Conservation (phyloP, 495 filamentous ascomycete species). For the Echria macrotheca region DNA sequence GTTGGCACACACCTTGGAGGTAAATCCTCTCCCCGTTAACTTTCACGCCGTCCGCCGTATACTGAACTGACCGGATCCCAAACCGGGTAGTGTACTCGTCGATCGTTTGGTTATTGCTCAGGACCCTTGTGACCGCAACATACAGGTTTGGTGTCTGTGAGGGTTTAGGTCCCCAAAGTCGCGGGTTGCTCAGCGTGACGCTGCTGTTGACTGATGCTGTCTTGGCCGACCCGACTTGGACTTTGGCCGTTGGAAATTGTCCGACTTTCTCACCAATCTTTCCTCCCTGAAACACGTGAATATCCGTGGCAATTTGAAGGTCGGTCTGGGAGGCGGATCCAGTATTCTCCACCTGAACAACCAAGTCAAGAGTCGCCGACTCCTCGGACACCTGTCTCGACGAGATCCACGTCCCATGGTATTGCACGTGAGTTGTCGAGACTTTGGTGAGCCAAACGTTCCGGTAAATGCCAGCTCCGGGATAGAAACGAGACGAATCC, state of each 20-base stretch:
- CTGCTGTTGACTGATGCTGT: slow-evolving; percentile 31
- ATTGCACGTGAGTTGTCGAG: slow-evolving; percentile 36
- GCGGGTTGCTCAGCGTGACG: slow-evolving; percentile 30
- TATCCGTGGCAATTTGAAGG: slow-evolving; percentile 26
- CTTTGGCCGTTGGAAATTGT: slow-evolving; percentile 17
- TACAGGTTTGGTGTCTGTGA: slow-evolving; percentile 41
- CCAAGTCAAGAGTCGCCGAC: slow-evolving; percentile 36
- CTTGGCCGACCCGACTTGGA: slow-evolving; percentile 23
- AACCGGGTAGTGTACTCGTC: slow-evolving; percentile 45
- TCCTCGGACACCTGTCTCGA: slow-evolving; percentile 32
- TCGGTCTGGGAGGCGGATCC: slow-evolving; percentile 13
- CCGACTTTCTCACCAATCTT: slow-evolving; percentile 19
- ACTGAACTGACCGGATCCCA: slow-evolving; percentile 38
- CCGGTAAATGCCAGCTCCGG: slow-evolving; percentile 46
- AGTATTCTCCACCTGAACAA: slow-evolving; percentile 37
- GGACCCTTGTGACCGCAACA: slow-evolving; percentile 35
- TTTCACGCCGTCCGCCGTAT: slow-evolving; percentile 28
- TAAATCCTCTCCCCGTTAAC: slow-evolving; percentile 37
- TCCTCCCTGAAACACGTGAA: slow-evolving; percentile 23
- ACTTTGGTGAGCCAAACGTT: slow-evolving; percentile 47
- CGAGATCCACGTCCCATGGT: slow-evolving; percentile 43
- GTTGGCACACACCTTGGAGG: slow-evolving; percentile 41
- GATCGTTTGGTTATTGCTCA: slow-evolving; percentile 18
- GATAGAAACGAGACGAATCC: slow-evolving; percentile 46
- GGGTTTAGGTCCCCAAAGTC: slow-evolving; percentile 43